Conservation (phyloP, 495 filamentous ascomycete species). For the Friedmanniomyces simplex region DNA sequence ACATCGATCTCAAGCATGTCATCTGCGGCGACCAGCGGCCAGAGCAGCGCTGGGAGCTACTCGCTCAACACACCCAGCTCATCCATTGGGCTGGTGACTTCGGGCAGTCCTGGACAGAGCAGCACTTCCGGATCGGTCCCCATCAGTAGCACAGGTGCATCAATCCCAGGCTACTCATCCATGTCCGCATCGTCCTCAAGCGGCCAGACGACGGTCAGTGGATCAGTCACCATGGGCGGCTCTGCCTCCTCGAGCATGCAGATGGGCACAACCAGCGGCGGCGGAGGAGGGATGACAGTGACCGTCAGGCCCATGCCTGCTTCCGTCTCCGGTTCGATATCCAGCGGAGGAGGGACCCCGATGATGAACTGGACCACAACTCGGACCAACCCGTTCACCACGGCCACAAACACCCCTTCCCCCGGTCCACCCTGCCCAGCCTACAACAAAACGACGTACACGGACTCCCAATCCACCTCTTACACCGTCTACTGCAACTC, state of each 20-base stretch:
- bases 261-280: neutral
- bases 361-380: neutral
- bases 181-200: neutral
- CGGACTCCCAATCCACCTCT: neutral
- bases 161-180: neutral
- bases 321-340: neutral
- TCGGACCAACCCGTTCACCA: neutral
- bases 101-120: no score
- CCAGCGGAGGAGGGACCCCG: neutral
- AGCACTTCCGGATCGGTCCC: no score
- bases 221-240: neutral
- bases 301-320: neutral
- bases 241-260: neutral
- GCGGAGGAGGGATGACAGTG: neutral
- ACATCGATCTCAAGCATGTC: neutral
- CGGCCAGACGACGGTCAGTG: no score
- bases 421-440: constrained; percentile 3
- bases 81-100: neutral
- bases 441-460: constrained; percentile 11
- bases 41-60: neutral
- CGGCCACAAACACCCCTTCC: neutral
- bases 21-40: neutral
- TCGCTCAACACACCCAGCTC: neutral
- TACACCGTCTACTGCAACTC: constrained; percentile 11
- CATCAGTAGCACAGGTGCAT: neutral